Evolutionary conservation across 495 filamentous ascomycete species (phyloP).

Genomic region (Rostrohypoxylon terebratum): DNA sequence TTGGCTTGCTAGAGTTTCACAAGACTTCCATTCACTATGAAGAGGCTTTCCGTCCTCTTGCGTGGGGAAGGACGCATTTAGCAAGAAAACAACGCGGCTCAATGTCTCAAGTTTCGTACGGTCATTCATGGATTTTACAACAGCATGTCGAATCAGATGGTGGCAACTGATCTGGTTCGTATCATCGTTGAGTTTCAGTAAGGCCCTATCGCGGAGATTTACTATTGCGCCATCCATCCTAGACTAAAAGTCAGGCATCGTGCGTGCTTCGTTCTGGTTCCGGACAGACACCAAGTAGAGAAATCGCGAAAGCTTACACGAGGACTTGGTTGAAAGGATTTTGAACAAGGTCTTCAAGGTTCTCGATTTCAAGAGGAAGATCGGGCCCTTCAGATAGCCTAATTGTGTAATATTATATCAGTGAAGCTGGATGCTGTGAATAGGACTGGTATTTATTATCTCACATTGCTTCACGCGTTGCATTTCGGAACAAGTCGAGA

Average conservation of each 20-base stretch:
- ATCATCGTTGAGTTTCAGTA: neutral
- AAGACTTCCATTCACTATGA: conserved; percentile 1
- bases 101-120: neutral
- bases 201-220: neutral
- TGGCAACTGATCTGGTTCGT: conserved; percentile 1
- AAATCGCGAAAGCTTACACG: neutral
- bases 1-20: conserved; percentile 7
- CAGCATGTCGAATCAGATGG: neutral
- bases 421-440: neutral
- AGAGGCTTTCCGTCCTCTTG: conserved; percentile 6
- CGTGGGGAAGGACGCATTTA: conserved; percentile 7
- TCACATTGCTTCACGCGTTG: conserved; percentile 3
- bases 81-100: neutral
- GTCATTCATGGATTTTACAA: neutral
- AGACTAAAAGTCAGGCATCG: neutral
- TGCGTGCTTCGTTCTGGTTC: neutral
- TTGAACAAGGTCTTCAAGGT: conserved; percentile 2
- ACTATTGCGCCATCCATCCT: conserved; percentile 2
- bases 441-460: neutral
- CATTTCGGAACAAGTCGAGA: neutral
- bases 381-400: conserved; percentile 8
- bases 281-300: too few relatives aligned
- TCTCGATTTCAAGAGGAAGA: neutral
- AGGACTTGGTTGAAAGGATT: conserved; percentile 2
- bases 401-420: neutral